These are phyloP conservation scores for Cicer arietinum DNA, from an alignment of 306 rosid genomes.

Conservation along the genomic window DNA sequence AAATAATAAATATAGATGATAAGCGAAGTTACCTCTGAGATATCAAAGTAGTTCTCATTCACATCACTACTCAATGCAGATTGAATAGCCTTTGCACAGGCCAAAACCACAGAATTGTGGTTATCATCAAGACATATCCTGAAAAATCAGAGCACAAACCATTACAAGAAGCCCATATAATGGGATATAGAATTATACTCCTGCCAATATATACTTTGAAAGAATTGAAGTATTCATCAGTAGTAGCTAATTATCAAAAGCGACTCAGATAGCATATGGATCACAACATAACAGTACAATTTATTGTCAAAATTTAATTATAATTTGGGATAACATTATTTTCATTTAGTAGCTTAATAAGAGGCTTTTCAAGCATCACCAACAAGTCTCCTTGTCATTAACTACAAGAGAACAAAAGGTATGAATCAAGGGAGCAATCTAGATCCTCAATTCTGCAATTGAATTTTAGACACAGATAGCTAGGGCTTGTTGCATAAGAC, in stretches of 20 bases:
- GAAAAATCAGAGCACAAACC: constrained; percentile 32
- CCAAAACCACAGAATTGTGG: constrained; percentile 83
- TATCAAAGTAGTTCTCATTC: constrained; percentile 77
- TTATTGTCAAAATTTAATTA: constrained; percentile 19
- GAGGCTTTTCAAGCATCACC: constrained; percentile 17
- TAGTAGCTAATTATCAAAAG: constrained; percentile 23
- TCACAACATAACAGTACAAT: constrained; percentile 24
- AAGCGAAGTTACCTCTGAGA: constrained; percentile 64
- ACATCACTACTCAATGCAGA: constrained; percentile 70
- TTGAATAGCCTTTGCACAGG: constrained; percentile 76
- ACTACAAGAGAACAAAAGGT: constrained; percentile 23
- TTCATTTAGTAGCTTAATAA: constrained; percentile 6
- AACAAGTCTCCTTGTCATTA: constrained; percentile 33
- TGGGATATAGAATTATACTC: background rate
- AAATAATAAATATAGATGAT: constrained; percentile 25
- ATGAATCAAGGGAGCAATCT: background rate
- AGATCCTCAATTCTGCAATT: constrained; percentile 11
- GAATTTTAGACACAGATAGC: constrained; percentile 21
- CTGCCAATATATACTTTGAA: constrained; percentile 20
- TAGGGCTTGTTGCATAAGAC: background rate
- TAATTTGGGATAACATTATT: constrained; percentile 15
- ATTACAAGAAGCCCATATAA: constrained; percentile 26
- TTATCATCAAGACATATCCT: constrained; percentile 94
- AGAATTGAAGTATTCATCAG: constrained; percentile 15
- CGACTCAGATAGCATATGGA: constrained; percentile 1